Evolutionary conservation across 176 grass and related monocot species (phyloP), one percentile per base, ranked within the genome.

Genomic region (Puya raimondii): DNA sequence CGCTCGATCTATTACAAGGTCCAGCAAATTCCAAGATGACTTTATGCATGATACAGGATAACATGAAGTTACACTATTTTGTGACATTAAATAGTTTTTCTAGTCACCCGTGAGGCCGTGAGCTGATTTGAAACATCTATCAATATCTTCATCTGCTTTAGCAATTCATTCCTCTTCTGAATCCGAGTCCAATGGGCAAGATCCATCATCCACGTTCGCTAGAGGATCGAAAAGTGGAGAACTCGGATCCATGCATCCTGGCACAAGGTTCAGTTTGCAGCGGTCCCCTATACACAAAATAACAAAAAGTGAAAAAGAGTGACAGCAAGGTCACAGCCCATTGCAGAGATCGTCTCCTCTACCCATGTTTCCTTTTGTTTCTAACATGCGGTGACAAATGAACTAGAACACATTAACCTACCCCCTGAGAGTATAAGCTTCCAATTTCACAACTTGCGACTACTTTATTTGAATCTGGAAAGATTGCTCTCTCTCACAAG

Each of bases 401-500:
- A 33, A 78, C 17, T 29, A 14, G 48, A 63, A 17, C 42, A 33
- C n/a, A 21, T 29, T 47, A 69, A 73, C 77, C 79, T 85, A 94
- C 91, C 25, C 93, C 93, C 52, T 92, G 76, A 13, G 81, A 74
- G 82, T 90, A 92, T 65, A 81, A 79, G 89, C 81, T 86, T 20
- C 66, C 93, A 2, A 96, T 85, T 16, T 74, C 76, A 76, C 93
- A 96, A 64, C 89, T 96, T n/a, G 90, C 77, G 67, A 96, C 82
- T 69, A 84, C 69, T 26, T 88, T 64, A 80, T 92, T 92, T 52
- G 80, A 82, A 69, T 96, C 93, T 9, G 89, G 86, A 75, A 83
- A 96, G 77, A 96, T 90, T 80, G 88, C 89, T 54, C 67, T 88
- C n/a, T n/a, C 26, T 92, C 84, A 72, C 93, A 96, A 11, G 93